Evolutionary conservation across 164 flowering plant species (phyloP).

Genomic region (Taxillus chinensis): DNA sequence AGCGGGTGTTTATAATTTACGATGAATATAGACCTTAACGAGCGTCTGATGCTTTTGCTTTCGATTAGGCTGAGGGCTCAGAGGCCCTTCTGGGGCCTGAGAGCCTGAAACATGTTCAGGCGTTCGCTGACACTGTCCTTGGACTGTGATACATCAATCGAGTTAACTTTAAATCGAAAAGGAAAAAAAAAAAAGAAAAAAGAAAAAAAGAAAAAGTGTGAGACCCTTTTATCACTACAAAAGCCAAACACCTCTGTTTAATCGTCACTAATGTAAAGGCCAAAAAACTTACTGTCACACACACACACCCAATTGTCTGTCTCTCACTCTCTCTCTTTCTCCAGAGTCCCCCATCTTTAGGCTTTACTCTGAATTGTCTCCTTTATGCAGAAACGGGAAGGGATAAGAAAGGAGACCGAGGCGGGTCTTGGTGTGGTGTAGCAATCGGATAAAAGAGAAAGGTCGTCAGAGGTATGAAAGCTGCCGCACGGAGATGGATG

Average conservation of each 20-base stretch:
- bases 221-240: not conserved
- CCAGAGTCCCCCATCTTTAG: no score
- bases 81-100: not conserved
- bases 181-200: no score
- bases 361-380: no score
- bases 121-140: not conserved
- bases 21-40: not conserved
- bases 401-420: not conserved
- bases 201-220: not conserved
- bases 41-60: not conserved
- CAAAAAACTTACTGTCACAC: not conserved
- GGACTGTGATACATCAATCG: not conserved
- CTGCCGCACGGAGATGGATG: not conserved
- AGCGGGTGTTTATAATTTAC: no score
- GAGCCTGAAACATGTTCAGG: not conserved
- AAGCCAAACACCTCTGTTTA: not conserved
- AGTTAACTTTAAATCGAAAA: no score
- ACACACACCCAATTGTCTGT: not conserved
- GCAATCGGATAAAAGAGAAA: no score
- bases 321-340: no score
- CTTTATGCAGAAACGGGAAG: not conserved
- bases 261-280: not conserved
- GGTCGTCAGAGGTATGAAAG: not conserved
- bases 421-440: no score
- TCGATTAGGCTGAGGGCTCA: not conserved